Evolutionary conservation across 306 rosid genomes (phyloP).

Genomic region (Vachellia pachyceras): DNA sequence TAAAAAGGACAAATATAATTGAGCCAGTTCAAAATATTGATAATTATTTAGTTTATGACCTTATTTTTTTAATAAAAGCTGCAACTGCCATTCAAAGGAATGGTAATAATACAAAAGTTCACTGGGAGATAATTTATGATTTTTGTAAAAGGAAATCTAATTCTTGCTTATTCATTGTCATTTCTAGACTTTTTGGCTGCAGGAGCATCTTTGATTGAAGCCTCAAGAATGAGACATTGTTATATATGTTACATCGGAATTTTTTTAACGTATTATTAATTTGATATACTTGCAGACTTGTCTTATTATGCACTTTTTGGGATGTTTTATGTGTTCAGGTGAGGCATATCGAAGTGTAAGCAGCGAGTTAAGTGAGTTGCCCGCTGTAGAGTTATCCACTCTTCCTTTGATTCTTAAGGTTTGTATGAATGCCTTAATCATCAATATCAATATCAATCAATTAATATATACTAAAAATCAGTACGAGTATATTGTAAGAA

Average conservation of each 20-base stretch:
- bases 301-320: conserved; percentile 24
- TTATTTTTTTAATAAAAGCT: background rate
- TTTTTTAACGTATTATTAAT: background rate
- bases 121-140: background rate
- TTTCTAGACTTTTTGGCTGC: background rate
- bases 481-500: background rate
- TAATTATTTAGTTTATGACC: background rate
- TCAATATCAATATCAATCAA: background rate
- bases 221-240: background rate
- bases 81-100: background rate
- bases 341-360: conserved; percentile 79
- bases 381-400: conserved; percentile 74
- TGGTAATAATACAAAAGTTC: background rate
- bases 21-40: background rate
- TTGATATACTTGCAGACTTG: conserved; percentile 22
- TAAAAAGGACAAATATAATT: background rate
- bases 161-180: background rate
- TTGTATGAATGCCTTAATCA: conserved; percentile 30
- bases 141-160: background rate
- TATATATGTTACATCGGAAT: background rate
- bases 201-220: conserved; percentile 11
- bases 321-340: conserved; percentile 49
- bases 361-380: conserved; percentile 87
- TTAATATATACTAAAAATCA: background rate
- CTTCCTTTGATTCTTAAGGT: conserved; percentile 90